phyloP scores from a whole-genome alignment of 441 rosid species.

The Daphne laureola region DNA sequence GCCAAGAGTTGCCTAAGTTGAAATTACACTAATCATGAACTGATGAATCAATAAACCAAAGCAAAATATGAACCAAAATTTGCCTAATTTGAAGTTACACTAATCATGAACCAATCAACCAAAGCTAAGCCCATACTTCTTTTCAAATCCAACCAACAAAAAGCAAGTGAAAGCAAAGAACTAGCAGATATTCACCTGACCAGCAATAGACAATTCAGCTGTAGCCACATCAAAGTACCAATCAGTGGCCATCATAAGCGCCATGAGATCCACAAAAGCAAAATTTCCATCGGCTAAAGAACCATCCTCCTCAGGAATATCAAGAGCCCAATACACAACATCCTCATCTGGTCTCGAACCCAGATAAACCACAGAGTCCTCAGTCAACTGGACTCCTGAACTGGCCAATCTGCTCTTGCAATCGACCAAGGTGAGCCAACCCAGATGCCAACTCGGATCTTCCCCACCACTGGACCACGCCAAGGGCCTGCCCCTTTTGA shows the following conservation, averaged over 20 bases:
- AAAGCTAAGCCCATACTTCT: too few relatives aligned
- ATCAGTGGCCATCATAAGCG: constrained; percentile 85
- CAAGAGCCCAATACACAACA: constrained; percentile 70
- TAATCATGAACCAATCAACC: too few relatives aligned
- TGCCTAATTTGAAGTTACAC: too few relatives aligned
- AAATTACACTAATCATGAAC: too few relatives aligned
- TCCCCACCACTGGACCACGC: constrained; percentile 37
- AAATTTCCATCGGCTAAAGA: constrained; percentile 22
- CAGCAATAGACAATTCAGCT: constrained; percentile 84
- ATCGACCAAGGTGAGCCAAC: constrained; percentile 61
- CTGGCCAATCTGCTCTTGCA: constrained; percentile 32
- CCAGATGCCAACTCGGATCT: constrained; percentile 56
- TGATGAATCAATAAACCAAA: too few relatives aligned
- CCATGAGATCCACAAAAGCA: constrained; percentile 80
- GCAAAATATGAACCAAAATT: too few relatives aligned
- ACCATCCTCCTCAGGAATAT: constrained; percentile 40
- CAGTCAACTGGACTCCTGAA: constrained; percentile 41
- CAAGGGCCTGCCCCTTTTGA: constrained; percentile 68
- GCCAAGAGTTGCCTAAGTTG: too few relatives aligned
- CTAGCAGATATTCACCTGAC: constrained; percentile 39
- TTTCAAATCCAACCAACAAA: too few relatives aligned
- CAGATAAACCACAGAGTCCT: constrained; percentile 55
- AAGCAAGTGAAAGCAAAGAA: neutral
- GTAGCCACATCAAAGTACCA: constrained; percentile 58
- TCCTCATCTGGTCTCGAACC: constrained; percentile 53